Conservation (phyloP, 2,329 filamentous ascomycete species). For the Ophiostoma pallidulum region DNA sequence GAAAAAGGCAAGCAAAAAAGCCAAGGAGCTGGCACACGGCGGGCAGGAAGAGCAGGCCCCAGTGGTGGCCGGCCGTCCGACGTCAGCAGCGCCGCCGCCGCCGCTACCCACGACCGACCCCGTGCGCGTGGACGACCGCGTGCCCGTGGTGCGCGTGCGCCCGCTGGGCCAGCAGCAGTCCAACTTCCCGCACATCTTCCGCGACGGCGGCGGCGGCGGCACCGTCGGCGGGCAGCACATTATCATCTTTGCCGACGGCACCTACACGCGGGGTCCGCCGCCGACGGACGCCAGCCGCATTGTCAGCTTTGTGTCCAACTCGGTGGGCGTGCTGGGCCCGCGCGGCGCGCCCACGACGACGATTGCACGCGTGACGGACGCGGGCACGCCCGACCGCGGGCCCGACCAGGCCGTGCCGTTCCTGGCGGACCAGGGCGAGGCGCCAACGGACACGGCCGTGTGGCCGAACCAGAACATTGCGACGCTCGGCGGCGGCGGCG, state of each 20-base stretch:
- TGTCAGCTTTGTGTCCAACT: conserved; percentile 16
- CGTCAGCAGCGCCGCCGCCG: background rate
- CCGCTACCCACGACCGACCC: background rate
- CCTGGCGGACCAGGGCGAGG: conserved; percentile 7
- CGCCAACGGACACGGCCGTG: conserved; percentile 1
- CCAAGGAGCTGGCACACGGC: conserved; percentile 9
- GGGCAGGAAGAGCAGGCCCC: background rate
- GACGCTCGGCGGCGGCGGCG: background rate
- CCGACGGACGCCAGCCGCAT: conserved; percentile 10
- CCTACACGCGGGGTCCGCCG: conserved; percentile 14
- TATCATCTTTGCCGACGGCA: conserved; percentile 16
- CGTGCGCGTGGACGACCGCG: conserved; percentile 6
- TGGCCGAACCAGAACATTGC: conserved; percentile 18
- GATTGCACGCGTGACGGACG: conserved; percentile 9
- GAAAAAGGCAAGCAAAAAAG: conserved; percentile 10
- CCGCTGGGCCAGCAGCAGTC: conserved; percentile 13
- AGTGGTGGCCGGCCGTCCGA: background rate
- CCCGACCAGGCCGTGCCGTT: conserved; percentile 12
- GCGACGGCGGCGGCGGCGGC: conserved; percentile 18
- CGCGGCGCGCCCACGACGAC: background rate
- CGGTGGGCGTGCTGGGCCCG: conserved; percentile 10
- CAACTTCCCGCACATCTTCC: conserved; percentile 16
- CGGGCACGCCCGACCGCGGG: background rate
- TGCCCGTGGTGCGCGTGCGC: conserved; percentile 6
- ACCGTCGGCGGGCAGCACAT: conserved; percentile 13